Evolutionary conservation across 2,329 filamentous ascomycete species (phyloP), one percentile per base, ranked within the genome.

Genomic region (Zymoseptoria passerinii): DNA sequence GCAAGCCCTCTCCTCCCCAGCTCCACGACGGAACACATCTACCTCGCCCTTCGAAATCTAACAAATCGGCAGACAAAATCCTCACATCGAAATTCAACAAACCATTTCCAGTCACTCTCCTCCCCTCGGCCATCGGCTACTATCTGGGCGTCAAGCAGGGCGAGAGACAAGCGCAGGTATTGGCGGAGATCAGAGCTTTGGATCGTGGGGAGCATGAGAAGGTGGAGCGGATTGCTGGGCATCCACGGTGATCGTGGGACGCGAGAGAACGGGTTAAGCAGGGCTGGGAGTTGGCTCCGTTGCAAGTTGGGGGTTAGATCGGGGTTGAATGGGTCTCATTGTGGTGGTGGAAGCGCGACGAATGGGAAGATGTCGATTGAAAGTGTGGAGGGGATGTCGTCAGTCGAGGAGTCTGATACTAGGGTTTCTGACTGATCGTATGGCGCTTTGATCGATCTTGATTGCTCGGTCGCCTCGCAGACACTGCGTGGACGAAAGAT

Each of bases 21-120:
- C 27, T 19, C 19, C 6, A 28, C 4, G 1, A 18, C 8, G 23
- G 2, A 23, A 23, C 29, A 48, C 13, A 7, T 40, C 52, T 35
- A 27, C 13, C 29, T 27, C 8, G 23, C 8, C 27, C 16, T 23
- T 23, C 23, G 2, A 4, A 23, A 23, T 20, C 23, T 18, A n/a
- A 48, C 40, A 44, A 49, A 27, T 20, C 16, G 8, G 29, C 53
- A 70, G 68, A 70, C 56, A 52, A 49, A 18, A 67, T 69, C 57
- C 54, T 70, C 2, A 69, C 67, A 28, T 68, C 66, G 8, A 70
- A 70, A 60, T 70, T 66, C 60, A 70, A 69, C 63, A 69, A 70
- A 55, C 68, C 68, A 2, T 70, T 70, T 48, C 68, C 68, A 0
- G 68, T 70, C 9, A 70, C 68, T 0, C 48, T 70, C 16, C 48